Evolutionary conservation across 768 basidiomycete species (phyloP).

Genomic region (Lactifluus pinguis): DNA sequence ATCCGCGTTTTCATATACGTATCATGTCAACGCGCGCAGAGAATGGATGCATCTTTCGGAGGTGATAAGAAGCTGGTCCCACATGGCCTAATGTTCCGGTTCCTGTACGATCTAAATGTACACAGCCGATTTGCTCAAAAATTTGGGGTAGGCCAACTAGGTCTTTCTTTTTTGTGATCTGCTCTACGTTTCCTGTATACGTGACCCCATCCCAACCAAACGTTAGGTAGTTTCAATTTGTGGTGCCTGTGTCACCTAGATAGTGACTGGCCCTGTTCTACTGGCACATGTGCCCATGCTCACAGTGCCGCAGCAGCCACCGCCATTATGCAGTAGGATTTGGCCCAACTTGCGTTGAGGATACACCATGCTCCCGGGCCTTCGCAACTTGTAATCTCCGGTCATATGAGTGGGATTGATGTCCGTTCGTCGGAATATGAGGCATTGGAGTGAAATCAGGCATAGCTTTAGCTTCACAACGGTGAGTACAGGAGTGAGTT

Average conservation of each 20-base stretch:
- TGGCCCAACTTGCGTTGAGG: neutral
- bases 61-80: neutral
- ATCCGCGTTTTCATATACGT: neutral
- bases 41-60: neutral
- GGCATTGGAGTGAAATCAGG: too few species aligned
- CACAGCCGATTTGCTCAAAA: neutral
- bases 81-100: neutral
- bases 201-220: too few species aligned
- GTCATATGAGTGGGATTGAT: too few species aligned
- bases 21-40: neutral
- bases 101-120: neutral
- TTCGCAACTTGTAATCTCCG: too few species aligned
- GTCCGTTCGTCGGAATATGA: too few species aligned
- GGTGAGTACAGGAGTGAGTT: neutral
- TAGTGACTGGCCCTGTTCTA: neutral
- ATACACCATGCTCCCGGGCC: neutral
- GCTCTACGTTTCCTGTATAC: neutral
- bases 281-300: neutral
- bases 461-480: too few species aligned
- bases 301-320: too few species aligned
- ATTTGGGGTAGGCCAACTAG: neutral
- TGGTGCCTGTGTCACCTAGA: neutral
- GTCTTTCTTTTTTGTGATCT: neutral
- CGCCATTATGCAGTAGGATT: neutral
- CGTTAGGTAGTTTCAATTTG: neutral